Conservation (phyloP, 768 basidiomycete genomes). For the Psilocybe sp. region DNA sequence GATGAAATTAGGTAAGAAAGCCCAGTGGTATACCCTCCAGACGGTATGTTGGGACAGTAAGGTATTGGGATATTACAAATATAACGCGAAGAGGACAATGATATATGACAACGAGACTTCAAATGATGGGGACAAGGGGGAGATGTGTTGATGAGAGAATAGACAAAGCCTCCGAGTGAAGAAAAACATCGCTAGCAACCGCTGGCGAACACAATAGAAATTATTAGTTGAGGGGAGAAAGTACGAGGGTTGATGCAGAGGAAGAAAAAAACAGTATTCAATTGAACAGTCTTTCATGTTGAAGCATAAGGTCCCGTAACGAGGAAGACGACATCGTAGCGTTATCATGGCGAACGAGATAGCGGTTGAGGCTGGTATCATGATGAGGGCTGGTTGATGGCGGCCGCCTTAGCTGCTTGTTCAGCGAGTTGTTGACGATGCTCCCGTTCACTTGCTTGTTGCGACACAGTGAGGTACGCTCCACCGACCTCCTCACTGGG, state of each 20-base stretch:
- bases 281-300: too few relatives aligned
- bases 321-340: not conserved
- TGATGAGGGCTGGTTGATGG: slow-evolving; percentile 32
- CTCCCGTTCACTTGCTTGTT: slow-evolving; percentile 73
- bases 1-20: slow-evolving; percentile 18
- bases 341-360: not conserved
- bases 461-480: slow-evolving; percentile 84
- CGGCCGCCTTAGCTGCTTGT: slow-evolving; percentile 18
- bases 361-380: slow-evolving; percentile 1
- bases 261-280: too few relatives aligned
- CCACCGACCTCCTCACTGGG: slow-evolving; percentile 73
- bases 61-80: slow-evolving; percentile 17
- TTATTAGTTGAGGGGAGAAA: slow-evolving; percentile 9
- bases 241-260: not conserved
- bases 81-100: slow-evolving; percentile 7
- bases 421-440: slow-evolving; percentile 37
- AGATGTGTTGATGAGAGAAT: slow-evolving; percentile 12
- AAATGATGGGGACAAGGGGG: slow-evolving; percentile 11
- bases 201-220: slow-evolving; percentile 7
- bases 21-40: slow-evolving; percentile 10
- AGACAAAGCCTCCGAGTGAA: slow-evolving; percentile 6
- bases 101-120: not conserved
- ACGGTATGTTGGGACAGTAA: slow-evolving; percentile 13
- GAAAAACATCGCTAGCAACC: not conserved
- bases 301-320: too few relatives aligned